phyloP scores from a whole-genome alignment of 2,329 filamentous ascomycete genomes.

The Penicillium sp. region DNA sequence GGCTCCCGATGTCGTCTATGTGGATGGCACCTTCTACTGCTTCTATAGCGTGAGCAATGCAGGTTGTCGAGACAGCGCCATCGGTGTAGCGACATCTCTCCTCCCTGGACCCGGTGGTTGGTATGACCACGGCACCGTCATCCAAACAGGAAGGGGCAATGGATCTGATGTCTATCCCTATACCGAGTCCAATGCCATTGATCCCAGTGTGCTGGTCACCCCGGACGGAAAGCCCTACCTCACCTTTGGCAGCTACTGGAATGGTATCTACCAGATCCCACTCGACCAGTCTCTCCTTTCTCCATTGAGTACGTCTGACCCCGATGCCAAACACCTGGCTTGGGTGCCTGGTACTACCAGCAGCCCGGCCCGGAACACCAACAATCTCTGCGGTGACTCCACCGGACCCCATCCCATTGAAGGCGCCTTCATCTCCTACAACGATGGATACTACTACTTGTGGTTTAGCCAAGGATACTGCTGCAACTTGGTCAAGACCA shows the following conservation, averaged over 20 bases:
- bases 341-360: slow-evolving; percentile 23
- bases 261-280: slow-evolving; percentile 58
- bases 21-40: slow-evolving; percentile 57
- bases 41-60: slow-evolving; percentile 63
- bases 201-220: slow-evolving; percentile 49
- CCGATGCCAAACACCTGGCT: slow-evolving; percentile 29
- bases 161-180: slow-evolving; percentile 28
- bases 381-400: slow-evolving; percentile 28
- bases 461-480: slow-evolving; percentile 36
- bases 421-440: slow-evolving; percentile 30
- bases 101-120: slow-evolving; percentile 34
- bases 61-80: slow-evolving; percentile 58
- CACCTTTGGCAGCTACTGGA: slow-evolving; percentile 67
- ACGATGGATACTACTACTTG: slow-evolving; percentile 31
- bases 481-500: slow-evolving; percentile 26
- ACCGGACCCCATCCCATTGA: slow-evolving; percentile 32
- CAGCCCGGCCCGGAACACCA: slow-evolving; percentile 19
- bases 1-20: slow-evolving; percentile 59
- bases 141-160: slow-evolving; percentile 33
- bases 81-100: slow-evolving; percentile 54
- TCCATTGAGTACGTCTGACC: slow-evolving; percentile 14
- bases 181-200: slow-evolving; percentile 57
- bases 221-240: slow-evolving; percentile 42
- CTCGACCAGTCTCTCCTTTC: slow-evolving; percentile 37
- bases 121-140: slow-evolving; percentile 35